Evolutionary conservation across 306 rosid genomes (phyloP).

Genomic region (Fragaria nilgerrensis): DNA sequence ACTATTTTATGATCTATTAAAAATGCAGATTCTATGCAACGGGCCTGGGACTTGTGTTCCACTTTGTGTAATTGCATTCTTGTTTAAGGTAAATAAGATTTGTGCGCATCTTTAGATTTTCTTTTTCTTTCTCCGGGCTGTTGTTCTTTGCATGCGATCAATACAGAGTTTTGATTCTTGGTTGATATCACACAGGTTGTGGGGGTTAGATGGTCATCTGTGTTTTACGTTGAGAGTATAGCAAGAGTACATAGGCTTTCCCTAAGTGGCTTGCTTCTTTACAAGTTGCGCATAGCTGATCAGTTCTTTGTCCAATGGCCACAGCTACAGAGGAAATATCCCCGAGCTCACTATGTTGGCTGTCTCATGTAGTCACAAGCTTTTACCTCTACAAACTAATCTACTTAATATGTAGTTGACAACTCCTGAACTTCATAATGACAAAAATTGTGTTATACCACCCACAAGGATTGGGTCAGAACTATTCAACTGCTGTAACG

Average conservation of each 20-base stretch:
- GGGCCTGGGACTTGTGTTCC: slow-evolving; percentile 11
- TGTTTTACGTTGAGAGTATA: slow-evolving; percentile 91
- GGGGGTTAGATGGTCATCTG: slow-evolving; percentile 76
- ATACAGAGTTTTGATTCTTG: background rate
- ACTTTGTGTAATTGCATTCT: slow-evolving; percentile 9
- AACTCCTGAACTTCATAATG: background rate
- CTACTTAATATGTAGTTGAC: background rate
- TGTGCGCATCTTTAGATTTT: background rate
- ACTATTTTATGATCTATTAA: background rate
- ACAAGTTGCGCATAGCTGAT: slow-evolving; percentile 74
- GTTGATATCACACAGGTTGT: background rate
- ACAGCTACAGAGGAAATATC: slow-evolving; percentile 64
- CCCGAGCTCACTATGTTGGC: slow-evolving; percentile 77
- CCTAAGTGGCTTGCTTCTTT: slow-evolving; percentile 81
- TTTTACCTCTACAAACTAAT: too few species aligned
- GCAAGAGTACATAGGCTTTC: slow-evolving; percentile 94
- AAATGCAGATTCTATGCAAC: background rate
- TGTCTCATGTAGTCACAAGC: slow-evolving; percentile 68
- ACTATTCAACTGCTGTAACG: background rate
- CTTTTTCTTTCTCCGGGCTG: background rate
- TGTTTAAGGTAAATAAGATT: slow-evolving; percentile 3
- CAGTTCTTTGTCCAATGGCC: slow-evolving; percentile 96
- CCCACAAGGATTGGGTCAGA: background rate
- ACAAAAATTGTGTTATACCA: background rate
- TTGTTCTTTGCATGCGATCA: background rate